Evolutionary conservation across 805 yeast genomes (phyloP).

Genomic region (Candida loeiensis): DNA sequence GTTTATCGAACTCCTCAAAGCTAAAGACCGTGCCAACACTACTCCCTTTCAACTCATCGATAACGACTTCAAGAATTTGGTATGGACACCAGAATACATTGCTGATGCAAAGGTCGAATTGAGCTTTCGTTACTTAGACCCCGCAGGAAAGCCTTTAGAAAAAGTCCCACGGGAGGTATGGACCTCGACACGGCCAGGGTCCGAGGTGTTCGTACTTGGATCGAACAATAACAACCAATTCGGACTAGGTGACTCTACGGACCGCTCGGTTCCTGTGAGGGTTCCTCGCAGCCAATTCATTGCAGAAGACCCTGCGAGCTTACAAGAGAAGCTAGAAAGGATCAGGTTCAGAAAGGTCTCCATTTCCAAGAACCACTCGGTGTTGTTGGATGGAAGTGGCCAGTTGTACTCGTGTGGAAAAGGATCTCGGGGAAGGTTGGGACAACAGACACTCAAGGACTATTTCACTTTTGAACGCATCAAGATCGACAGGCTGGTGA

Average conservation of each 20-base stretch:
- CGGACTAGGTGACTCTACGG: constrained; percentile 64
- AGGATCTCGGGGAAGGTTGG: constrained; percentile 69
- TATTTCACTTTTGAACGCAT: constrained; percentile 45
- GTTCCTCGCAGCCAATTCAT: constrained; percentile 28
- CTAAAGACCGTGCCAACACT: constrained; percentile 65
- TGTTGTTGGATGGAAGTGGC: constrained; percentile 54
- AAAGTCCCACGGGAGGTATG: constrained; percentile 34
- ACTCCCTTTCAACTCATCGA: constrained; percentile 70
- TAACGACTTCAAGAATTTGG: constrained; percentile 42
- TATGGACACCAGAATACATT: constrained; percentile 42
- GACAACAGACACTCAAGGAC: constrained; percentile 42
- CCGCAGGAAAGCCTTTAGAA: constrained; percentile 1
- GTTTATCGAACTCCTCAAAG: constrained; percentile 39
- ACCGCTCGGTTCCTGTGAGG: constrained; percentile 37
- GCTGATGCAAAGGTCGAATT: constrained; percentile 26
- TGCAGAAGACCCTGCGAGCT: constrained; percentile 8
- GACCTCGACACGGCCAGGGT: constrained; percentile 48
- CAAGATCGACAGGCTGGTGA: constrained; percentile 30
- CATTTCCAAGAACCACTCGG: constrained; percentile 65
- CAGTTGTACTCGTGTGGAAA: constrained; percentile 61
- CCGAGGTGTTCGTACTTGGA: constrained; percentile 60
- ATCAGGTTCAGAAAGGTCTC: constrained; percentile 47
- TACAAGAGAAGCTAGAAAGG: constrained; percentile 15
- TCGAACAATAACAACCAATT: constrained; percentile 58
- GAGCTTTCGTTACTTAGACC: constrained; percentile 15